Evolutionary conservation across 192 early-diverging fungal species (phyloP).

Genomic region (Coemansia sp.): DNA sequence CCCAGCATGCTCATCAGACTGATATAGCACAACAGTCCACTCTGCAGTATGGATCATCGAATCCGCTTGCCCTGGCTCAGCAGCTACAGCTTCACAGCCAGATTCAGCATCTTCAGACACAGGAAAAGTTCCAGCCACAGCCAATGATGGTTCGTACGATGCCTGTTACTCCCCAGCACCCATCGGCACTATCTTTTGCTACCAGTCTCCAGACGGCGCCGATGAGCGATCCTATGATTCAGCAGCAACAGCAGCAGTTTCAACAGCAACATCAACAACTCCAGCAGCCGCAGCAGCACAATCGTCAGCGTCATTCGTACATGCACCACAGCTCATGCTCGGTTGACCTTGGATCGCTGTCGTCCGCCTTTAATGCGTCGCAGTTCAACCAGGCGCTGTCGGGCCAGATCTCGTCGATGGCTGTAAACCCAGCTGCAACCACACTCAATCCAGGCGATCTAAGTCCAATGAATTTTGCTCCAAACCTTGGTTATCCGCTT

Average conservation of each 20-base stretch:
- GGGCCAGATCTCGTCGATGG: conserved; percentile 27
- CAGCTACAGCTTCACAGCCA: conserved; percentile 22
- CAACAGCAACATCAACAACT: not conserved
- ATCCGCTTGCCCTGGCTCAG: conserved; percentile 3
- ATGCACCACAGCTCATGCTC: conserved; percentile 33
- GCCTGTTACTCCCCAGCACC: conserved; percentile 30
- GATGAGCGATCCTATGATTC: conserved; percentile 14
- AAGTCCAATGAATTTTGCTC: conserved; percentile 5
- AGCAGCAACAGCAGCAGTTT: conserved; percentile 13
- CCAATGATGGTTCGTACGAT: conserved; percentile 13
- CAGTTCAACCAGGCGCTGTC: conserved; percentile 27
- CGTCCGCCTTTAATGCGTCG: conserved; percentile 28
- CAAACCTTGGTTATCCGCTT: not conserved
- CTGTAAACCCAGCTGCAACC: conserved; percentile 14
- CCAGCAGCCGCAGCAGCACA: conserved; percentile 2
- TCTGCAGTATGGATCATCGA: conserved; percentile 10
- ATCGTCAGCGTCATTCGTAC: conserved; percentile 8
- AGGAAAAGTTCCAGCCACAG: conserved; percentile 11
- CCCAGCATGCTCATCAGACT: conserved; percentile 7
- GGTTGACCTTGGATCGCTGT: conserved; percentile 29
- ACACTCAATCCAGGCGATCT: conserved; percentile 1
- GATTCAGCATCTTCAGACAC: conserved; percentile 18
- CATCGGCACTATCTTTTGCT: not conserved
- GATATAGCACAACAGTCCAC: not conserved
- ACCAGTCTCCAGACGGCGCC: conserved; percentile 10